Base-by-base conservation (phyloP, 108 stramenopile genomes). In the Fragilaria crotonensis region DNA sequence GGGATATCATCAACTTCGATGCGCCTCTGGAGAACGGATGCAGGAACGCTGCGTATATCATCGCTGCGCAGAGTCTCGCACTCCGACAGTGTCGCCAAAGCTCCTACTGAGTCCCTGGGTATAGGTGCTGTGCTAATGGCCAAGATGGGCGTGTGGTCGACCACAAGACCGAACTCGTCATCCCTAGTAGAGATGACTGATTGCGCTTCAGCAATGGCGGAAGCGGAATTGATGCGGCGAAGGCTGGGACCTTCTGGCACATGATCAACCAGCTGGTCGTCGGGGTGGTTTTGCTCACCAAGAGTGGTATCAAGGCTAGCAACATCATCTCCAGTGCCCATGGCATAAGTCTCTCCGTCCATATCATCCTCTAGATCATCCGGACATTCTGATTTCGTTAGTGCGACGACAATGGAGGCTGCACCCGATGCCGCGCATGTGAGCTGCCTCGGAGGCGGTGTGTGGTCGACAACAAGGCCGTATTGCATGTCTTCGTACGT, bases 391-490 rank as follows among this genome's bases (percentile, higher is more conserved):
- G 78, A 78, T 17, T 59, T 50, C 17, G 70, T 45, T 22, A 64
- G 69, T 14, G 69, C 45, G 1, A 45, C 78, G 21, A 74, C 52
- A 4, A 71, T 79, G 5, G 78, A 79, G 5, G 65, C 78, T n/a
- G 72, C 68, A 20, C 30, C 62, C 11, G 68, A 62, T 32, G 45
- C 52, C 20, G 23, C 51, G 5, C 23, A 33, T 33, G 54, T 23
- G 50, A 47, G 36, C 22, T 45, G 48, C 11, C 62, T 50, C n/a
- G 53, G 30, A 4, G 53, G 48, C 1, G 76, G 76, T 5, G 66
- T 70, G 23, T 47, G 48, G 33, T 79, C 78, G 27, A 79, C 78
- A 14, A 79, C 78, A 41, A 64, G 72, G 23, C 72, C 73, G 58
- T 72, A 79, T 33, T 67, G n/a, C 5, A 33, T 51, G 26, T 69